Conservation (phyloP, 2,329 filamentous ascomycete species). For the Pseudogymnoascus sp. region DNA sequence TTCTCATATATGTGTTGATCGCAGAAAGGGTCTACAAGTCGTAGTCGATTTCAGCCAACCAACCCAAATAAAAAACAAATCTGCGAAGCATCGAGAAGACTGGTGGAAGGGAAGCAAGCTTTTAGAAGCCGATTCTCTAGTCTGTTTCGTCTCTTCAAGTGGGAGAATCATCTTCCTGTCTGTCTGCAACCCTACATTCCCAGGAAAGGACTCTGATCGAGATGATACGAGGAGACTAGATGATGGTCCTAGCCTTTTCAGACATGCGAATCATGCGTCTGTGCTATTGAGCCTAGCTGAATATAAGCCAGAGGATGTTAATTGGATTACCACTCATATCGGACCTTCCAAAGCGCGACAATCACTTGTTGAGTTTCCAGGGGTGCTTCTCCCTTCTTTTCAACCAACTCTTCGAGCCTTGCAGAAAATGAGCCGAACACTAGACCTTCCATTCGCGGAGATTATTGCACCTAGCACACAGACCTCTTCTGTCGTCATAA, state of each 20-base stretch:
- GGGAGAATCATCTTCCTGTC: conserved; percentile 34
- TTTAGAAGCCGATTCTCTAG: conserved; percentile 40
- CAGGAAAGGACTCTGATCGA: conserved; percentile 13
- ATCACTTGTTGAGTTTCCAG: conserved; percentile 52
- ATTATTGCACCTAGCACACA: conserved; percentile 32
- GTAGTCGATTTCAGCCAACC: conserved; percentile 40
- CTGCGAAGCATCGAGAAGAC: conserved; percentile 27
- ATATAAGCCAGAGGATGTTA: conserved; percentile 18
- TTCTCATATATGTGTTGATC: conserved; percentile 16
- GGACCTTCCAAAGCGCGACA: conserved; percentile 15
- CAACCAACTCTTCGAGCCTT: conserved; percentile 46
- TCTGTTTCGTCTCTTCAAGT: conserved; percentile 38
- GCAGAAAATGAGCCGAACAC: conserved; percentile 39
- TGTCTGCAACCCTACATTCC: conserved; percentile 27
- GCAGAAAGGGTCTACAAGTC: conserved; percentile 35
- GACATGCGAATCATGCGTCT: conserved; percentile 22
- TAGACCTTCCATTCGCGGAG: conserved; percentile 40
- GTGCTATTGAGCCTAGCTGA: conserved; percentile 25
- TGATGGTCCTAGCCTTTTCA: conserved; percentile 19
- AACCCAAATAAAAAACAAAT: conserved; percentile 17
- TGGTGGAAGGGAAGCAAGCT: conserved; percentile 44
- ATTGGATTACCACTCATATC: conserved; percentile 18
- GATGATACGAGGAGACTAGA: conserved; percentile 16
- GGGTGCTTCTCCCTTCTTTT: conserved; percentile 49
- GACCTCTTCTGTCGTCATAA: conserved; percentile 22